Conservation (phyloP, 2,329 filamentous ascomycete species). For the Cercospora citrullina region DNA sequence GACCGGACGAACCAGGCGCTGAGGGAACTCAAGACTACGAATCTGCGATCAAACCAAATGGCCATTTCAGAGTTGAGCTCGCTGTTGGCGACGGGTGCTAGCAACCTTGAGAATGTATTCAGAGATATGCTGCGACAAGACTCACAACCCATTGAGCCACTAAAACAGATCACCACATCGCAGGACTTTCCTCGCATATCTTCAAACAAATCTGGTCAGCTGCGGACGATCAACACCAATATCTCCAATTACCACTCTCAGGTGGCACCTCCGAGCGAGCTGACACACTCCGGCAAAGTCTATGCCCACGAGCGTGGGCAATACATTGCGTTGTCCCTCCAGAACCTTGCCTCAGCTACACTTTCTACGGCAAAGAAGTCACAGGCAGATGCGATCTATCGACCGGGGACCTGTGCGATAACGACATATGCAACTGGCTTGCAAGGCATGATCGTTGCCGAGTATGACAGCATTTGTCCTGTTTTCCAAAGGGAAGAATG, state of each 20-base stretch:
- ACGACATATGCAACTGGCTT: conserved; percentile 83
- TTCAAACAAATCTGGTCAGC: conserved; percentile 70
- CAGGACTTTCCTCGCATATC: conserved; percentile 71
- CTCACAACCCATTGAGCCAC: conserved; percentile 76
- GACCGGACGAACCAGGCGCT: conserved; percentile 87
- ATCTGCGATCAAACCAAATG: conserved; percentile 86
- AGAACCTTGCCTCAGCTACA: conserved; percentile 84
- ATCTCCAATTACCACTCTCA: conserved; percentile 35
- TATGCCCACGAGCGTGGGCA: conserved; percentile 85
- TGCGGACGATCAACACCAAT: conserved; percentile 72
- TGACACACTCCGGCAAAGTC: conserved; percentile 67
- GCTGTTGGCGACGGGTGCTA: conserved; percentile 75
- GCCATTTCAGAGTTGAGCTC: conserved; percentile 77
- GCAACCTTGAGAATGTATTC: conserved; percentile 82
- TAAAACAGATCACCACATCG: conserved; percentile 90
- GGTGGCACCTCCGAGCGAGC: conserved; percentile 30
- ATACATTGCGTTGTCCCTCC: conserved; percentile 78
- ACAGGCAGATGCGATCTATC: conserved; percentile 76
- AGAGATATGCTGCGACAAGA: conserved; percentile 76
- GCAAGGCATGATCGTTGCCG: conserved; percentile 81
- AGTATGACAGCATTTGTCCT: conserved; percentile 86
- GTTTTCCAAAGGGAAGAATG: conserved; percentile 87
- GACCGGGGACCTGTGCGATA: conserved; percentile 85
- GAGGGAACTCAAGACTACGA: conserved; percentile 81
- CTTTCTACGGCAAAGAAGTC: conserved; percentile 74